Percentiles rank a stretch among this genome's conserved stretches.
Conservation (phyloP, 2,329 filamentous ascomycete species). For the Gaeumannomyces tritici region DNA sequence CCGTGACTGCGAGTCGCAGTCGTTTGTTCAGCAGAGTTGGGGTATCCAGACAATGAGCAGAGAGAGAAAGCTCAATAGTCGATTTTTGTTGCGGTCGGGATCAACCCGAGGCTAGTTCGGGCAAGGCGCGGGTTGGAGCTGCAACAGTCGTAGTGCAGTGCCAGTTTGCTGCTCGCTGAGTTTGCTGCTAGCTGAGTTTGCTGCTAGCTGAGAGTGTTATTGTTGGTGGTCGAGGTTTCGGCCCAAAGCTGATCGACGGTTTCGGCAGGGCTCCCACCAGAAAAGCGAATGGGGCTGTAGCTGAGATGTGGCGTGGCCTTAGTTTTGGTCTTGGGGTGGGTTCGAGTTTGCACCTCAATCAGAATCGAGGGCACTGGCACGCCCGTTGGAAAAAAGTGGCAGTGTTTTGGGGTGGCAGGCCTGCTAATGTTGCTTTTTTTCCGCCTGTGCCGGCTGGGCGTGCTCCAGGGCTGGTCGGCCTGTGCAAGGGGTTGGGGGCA, state of each 20-base stretch:
- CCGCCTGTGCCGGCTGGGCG: not conserved
- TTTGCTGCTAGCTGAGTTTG: no score
- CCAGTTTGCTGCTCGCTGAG: no score
- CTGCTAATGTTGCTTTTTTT: not conserved
- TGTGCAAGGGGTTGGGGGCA: not conserved
- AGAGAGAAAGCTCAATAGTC: not conserved
- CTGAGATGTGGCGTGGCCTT: not conserved
- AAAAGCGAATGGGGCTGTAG: not conserved
- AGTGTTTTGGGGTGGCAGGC: no score
- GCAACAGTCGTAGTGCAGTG: no score
- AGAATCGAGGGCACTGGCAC: no score
- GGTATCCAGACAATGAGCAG: not conserved
- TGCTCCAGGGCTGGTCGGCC: not conserved
- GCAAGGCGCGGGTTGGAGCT: not conserved
- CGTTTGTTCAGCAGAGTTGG: not conserved
- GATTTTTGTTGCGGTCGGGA: not conserved
- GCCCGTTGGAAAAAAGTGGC: no score
- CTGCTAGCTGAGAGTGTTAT: no score
- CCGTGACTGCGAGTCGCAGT: not conserved
- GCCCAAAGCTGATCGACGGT: conserved; percentile 27
- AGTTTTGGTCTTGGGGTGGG: not conserved
- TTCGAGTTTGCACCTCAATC: no score
- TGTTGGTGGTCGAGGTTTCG: conserved; percentile 18
- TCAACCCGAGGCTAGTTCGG: not conserved
- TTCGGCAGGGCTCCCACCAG: conserved; percentile 19